A percentile compares a stretch with the other conserved stretches of the same genome.
These are phyloP conservation scores for Chaetomium tenue DNA, from an alignment of 495 filamentous ascomycete species.

Conservation along the genomic window DNA sequence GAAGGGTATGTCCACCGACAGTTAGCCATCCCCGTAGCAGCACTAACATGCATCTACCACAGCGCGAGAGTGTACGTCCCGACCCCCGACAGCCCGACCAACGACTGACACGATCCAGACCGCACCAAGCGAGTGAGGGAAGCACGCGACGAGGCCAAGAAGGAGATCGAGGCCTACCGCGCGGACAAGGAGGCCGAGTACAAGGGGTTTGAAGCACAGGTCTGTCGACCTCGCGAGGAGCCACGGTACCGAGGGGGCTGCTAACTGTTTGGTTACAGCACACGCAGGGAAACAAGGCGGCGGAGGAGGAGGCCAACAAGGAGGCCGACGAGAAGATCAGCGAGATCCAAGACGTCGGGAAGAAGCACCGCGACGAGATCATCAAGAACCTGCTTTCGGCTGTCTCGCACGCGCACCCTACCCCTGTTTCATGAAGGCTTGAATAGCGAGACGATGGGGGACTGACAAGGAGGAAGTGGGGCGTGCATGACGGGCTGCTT, in stretches of 20 bases:
- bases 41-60: constrained; percentile 18
- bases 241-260: neutral
- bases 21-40: neutral
- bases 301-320: constrained; percentile 79
- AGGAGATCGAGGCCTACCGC: constrained; percentile 94
- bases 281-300: constrained; percentile 80
- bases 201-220: constrained; percentile 91
- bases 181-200: constrained; percentile 89
- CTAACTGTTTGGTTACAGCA: constrained; percentile 57
- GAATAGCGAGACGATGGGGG: neutral
- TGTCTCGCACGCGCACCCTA: constrained; percentile 52
- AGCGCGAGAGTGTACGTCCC: constrained; percentile 47
- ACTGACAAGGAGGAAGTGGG: neutral
- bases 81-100: neutral
- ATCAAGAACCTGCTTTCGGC: constrained; percentile 75
- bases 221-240: constrained; percentile 35
- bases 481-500: neutral
- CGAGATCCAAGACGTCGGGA: constrained; percentile 76
- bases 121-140: constrained; percentile 96
- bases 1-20: constrained; percentile 58
- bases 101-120: constrained; percentile 53
- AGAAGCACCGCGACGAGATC: constrained; percentile 74
- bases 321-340: constrained; percentile 77
- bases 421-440: constrained; percentile 13
- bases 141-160: constrained; percentile 90